phyloP scores from a whole-genome alignment of 352 stramenopile species.

The Phytophthora hybrid region DNA sequence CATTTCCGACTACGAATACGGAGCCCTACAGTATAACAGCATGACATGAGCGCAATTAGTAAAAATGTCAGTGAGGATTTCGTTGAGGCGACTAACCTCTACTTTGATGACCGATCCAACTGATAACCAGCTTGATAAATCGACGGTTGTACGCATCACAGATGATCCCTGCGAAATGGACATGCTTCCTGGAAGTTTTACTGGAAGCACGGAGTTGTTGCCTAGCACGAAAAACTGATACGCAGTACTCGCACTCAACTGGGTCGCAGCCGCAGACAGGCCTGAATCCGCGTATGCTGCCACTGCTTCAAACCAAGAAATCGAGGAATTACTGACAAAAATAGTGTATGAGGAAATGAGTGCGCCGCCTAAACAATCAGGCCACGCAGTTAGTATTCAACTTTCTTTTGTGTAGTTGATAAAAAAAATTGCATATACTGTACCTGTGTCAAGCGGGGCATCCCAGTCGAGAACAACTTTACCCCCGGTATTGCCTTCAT shows the following conservation, averaged over 20 bases:
- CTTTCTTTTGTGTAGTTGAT: neutral
- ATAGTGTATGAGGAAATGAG: constrained; percentile 50
- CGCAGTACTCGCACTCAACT: constrained; percentile 45
- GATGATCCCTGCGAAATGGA: constrained; percentile 46
- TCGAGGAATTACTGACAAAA: constrained; percentile 37
- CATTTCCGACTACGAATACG: constrained; percentile 52
- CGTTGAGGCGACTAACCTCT: constrained; percentile 28
- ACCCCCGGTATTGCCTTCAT: constrained; percentile 50
- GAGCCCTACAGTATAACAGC: constrained; percentile 10
- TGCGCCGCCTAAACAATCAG: constrained; percentile 35
- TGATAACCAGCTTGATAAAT: constrained; percentile 44
- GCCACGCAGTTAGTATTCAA: neutral
- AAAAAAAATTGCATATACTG: constrained; percentile 9
- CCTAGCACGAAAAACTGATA: constrained; percentile 71
- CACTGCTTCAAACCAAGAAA: constrained; percentile 39
- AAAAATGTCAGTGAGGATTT: neutral
- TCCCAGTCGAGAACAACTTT: constrained; percentile 63
- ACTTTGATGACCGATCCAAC: constrained; percentile 49
- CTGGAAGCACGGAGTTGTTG: constrained; percentile 26
- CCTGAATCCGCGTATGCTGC: constrained; percentile 14
- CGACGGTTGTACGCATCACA: constrained; percentile 43
- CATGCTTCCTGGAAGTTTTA: constrained; percentile 42
- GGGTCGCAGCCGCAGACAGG: constrained; percentile 27
- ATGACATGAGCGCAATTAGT: neutral
- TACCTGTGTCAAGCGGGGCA: constrained; percentile 57